Conservation (phyloP, 2,329 filamentous ascomycete genomes). For the Epichloe elymi region DNA sequence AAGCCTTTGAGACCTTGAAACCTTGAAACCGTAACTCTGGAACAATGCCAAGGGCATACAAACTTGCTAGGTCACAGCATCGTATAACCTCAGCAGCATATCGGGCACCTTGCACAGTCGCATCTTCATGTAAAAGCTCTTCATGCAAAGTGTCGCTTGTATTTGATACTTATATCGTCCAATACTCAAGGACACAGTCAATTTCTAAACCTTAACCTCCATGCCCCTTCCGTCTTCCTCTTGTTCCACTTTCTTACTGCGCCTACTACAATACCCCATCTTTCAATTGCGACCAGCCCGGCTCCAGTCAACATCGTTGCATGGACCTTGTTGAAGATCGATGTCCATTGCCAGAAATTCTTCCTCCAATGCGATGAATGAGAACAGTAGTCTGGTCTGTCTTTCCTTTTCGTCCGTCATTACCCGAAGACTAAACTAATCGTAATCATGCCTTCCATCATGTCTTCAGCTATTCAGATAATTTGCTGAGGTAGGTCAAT, state of each 20-base stretch:
- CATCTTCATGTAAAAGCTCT: neutral
- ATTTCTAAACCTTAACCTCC: conserved; percentile 3
- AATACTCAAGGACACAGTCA: neutral
- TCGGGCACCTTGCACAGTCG: no score
- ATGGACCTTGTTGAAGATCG: neutral
- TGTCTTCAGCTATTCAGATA: conserved; percentile 14
- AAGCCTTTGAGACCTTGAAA: no score
- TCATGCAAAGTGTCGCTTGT: neutral
- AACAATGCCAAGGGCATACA: no score
- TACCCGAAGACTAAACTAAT: neutral
- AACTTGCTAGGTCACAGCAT: no score
- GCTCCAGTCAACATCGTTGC: neutral
- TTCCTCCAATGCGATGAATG: neutral
- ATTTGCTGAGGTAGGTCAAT: conserved; percentile 6
- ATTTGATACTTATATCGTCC: conserved; percentile 2
- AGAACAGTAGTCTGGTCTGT: conserved; percentile 7
- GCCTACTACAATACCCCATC: conserved; percentile 1
- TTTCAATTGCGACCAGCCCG: neutral
- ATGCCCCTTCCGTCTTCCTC: neutral
- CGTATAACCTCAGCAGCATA: no score
- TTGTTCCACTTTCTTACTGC: neutral
- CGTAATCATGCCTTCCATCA: conserved; percentile 8
- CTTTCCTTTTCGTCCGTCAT: conserved; percentile 14
- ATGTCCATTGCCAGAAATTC: neutral
- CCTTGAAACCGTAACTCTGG: no score